phyloP scores from a whole-genome alignment of 768 basidiomycete genomes.

The Auriscalpium orientale region DNA sequence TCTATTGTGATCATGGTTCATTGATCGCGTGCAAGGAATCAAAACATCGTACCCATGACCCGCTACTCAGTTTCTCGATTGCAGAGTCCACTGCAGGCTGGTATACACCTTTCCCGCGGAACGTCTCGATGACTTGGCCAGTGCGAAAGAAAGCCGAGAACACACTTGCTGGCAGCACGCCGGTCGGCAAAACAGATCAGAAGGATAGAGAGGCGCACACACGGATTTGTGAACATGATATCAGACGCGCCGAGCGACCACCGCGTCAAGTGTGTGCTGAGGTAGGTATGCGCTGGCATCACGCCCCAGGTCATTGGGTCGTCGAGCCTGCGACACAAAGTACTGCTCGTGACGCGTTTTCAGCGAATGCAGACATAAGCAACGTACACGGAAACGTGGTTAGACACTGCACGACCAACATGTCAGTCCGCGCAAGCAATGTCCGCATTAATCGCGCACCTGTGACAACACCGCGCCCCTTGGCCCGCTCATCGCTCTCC shows the following conservation, averaged over 20 bases:
- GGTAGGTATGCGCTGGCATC: conserved; percentile 58
- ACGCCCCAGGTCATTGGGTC: conserved; percentile 86
- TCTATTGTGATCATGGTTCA: conserved; percentile 32
- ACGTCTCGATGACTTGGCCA: conserved; percentile 90
- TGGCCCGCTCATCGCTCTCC: conserved; percentile 33
- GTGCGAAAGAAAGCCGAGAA: conserved; percentile 80
- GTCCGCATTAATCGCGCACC: conserved; percentile 35
- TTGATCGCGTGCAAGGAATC: not conserved
- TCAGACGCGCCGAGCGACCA: conserved; percentile 94
- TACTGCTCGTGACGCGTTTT: no score
- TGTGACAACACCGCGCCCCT: conserved; percentile 64
- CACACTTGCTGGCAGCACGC: conserved; percentile 40
- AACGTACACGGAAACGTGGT: conserved; percentile 87
- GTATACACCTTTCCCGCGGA: conserved; percentile 83
- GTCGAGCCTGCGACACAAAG: conserved; percentile 47
- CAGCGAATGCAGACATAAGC: no score
- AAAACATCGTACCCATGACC: conserved; percentile 66
- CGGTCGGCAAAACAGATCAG: not conserved
- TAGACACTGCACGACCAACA: conserved; percentile 56
- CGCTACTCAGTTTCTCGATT: conserved; percentile 69
- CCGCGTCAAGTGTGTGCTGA: conserved; percentile 53
- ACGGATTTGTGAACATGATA: conserved; percentile 93
- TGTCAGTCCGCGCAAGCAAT: not conserved
- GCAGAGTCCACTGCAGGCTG: conserved; percentile 84
- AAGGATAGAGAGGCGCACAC: conserved; percentile 23